Base-by-base conservation (phyloP, 257 asterid species). In the Ballota nigra region DNA sequence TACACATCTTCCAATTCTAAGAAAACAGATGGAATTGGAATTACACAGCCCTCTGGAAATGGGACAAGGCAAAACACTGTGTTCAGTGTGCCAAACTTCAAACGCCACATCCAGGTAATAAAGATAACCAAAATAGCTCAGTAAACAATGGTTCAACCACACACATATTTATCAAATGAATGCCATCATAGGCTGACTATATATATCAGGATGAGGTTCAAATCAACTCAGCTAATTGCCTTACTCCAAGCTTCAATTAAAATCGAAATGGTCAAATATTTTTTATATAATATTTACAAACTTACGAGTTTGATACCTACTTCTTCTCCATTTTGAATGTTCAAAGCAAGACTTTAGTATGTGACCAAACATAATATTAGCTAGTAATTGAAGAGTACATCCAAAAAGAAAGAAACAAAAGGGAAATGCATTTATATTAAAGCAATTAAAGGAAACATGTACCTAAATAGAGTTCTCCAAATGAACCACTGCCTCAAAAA, bases 321-420 rank as follows among this genome's bases (percentile, higher is more conserved):
- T 89, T 92, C 97, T 86, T 92, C 98, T 74, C 96, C 96, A 79
- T 75, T 92, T 81, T 89, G 96, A 73, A 86, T 76, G 69, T 86
- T 86, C 55, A 88, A 66, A 79, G 45, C 6, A 57, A 31, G 29
- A 60, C 19, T 59, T n/a, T 6, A 41, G 29, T 41, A n/a, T n/a
- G 43, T 24, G 52, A 71, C 62, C 23, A 33, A 38, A 12, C 51
- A 49, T 8, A 7, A 45, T 36, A 58, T 23, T 10, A 3, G 28
- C 34, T 9, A 59, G 62, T 75, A 28, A 68, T 67, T 63, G 63
- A 72, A 74, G 45, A 47, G 20, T 55, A 76, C 57, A 74, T 55
- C 34, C 51, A 51, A 62, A 60, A 10, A 38, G 65, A 70, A 8
- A 3, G 58, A 26, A 4, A 3, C 31, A 61, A 69, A 68, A 18